These are phyloP conservation scores for Quercus ilex DNA, from an alignment of 306 rosid species.

Conservation along the genomic window DNA sequence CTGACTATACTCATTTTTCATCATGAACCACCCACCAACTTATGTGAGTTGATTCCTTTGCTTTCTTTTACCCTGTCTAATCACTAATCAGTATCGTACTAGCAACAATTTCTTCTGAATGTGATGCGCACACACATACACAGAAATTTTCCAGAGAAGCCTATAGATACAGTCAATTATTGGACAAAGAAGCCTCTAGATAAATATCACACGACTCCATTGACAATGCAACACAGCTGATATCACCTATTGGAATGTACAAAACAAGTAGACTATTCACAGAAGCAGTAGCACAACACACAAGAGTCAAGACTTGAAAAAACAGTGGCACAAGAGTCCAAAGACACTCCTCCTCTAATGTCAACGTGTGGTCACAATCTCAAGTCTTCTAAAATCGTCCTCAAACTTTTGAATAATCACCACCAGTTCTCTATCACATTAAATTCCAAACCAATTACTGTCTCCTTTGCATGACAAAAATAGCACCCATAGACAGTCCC, in stretches of 20 bases:
- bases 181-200: neutral
- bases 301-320: neutral
- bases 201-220: conserved; percentile 9
- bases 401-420: neutral
- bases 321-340: conserved; percentile 27
- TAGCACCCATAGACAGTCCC: neutral
- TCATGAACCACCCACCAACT: no score
- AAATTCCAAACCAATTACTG: conserved; percentile 9
- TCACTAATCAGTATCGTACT: no score
- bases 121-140: no score
- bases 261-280: neutral
- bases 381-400: neutral
- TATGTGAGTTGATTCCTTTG: no score
- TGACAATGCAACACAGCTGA: neutral
- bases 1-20: no score
- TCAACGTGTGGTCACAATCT: conserved; percentile 24
- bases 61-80: no score
- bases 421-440: neutral
- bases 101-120: no score
- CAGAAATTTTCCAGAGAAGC: no score
- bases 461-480: conserved; percentile 20
- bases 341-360: conserved; percentile 20
- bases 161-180: no score
- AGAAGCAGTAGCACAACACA: no score
- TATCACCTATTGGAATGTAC: conserved; percentile 34